Evolutionary conservation across 2,329 filamentous ascomycete species (phyloP), one percentile per base, ranked within the genome.

Genomic region (Shiraia bambusicola): DNA sequence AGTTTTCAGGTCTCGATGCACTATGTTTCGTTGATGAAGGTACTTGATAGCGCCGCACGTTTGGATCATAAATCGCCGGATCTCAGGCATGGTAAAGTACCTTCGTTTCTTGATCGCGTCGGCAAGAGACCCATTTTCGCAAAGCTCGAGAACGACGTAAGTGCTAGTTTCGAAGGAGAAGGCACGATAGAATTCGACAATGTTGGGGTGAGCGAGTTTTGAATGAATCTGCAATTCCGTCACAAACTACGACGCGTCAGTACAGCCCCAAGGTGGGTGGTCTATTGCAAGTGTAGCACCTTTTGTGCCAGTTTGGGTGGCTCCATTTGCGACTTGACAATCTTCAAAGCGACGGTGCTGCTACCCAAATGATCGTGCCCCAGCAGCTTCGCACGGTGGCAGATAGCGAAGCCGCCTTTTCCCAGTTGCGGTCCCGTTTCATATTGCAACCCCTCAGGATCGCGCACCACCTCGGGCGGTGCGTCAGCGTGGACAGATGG

Each of bases 31-130:
- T 61, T 84, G 84, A 69, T 98, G 94, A 76, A 98, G 87, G 66
- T 98, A 98, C 71, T 97, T 97, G 71, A 98, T 92, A 27, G 93
- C 93, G 26, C 93, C 93, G 53, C 92, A 89, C 46, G 96, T 90
- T 69, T 98, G 93, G 28, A 98, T 83, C 47, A 93, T 86, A 67
- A 95, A 95, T 58, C 91, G 89, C 51, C 93, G 82, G 34, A 96
- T 90, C 71, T 98, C 93, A 1, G 93, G 90, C 67, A 97, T 87
- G 12, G 89, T 96, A 43, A 98, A 76, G 40, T 86, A 90, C 66
- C 88, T 93, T 57, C 93, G 81, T 60, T 87, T 88, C 73, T 94
- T 94, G 50, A 97, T 88, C 84, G 96, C 95, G 65, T 97, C 93
- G 83, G 95, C 95, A 13, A 98, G 80, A 14, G 91, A 96, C 32